Conservation (phyloP, 768 basidiomycete species). For the Sarcomyxa edulis region DNA sequence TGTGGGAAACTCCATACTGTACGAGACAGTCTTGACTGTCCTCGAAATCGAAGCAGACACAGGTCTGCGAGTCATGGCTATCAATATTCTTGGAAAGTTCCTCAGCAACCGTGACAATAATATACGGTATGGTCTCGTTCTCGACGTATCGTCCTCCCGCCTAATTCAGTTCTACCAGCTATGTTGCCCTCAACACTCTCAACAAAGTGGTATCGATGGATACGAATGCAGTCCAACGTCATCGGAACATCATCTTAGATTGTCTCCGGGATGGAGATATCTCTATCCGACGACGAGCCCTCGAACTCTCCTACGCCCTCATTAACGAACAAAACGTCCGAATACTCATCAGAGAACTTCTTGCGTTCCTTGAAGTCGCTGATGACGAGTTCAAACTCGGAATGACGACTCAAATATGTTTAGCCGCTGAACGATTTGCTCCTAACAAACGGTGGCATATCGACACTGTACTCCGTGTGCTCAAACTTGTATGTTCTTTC, state of each 20-base stretch:
- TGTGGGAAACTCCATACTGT: slow-evolving; percentile 95
- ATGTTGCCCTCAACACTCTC: slow-evolving; percentile 95
- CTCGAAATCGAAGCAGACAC: slow-evolving; percentile 97
- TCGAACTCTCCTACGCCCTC: slow-evolving; percentile 95
- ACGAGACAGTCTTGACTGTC: slow-evolving; percentile 95
- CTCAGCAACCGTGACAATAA: slow-evolving; percentile 97
- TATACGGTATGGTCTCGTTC: slow-evolving; percentile 63
- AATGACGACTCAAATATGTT: slow-evolving; percentile 94
- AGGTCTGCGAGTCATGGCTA: slow-evolving; percentile 96
- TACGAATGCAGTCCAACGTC: slow-evolving; percentile 96
- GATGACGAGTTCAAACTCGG: slow-evolving; percentile 99
- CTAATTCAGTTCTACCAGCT: slow-evolving; percentile 42
- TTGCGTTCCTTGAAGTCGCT: slow-evolving; percentile 96
- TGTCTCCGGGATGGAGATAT: slow-evolving; percentile 99
- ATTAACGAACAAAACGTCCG: slow-evolving; percentile 95
- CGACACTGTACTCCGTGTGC: slow-evolving; percentile 88
- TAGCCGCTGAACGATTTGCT: slow-evolving; percentile 94
- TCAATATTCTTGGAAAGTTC: slow-evolving; percentile 98
- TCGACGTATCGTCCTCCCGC: not conserved
- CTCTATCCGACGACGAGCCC: slow-evolving; percentile 92
- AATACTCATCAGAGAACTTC: slow-evolving; percentile 84
- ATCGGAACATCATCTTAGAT: slow-evolving; percentile 97
- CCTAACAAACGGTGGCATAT: slow-evolving; percentile 99
- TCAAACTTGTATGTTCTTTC: slow-evolving; percentile 69
- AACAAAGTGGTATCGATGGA: slow-evolving; percentile 98